A percentile compares a stretch with the other conserved stretches of the same genome.
These are phyloP conservation scores for Penicillium sp. DNA, from an alignment of 2,329 filamentous ascomycete species.

Conservation along the genomic window DNA sequence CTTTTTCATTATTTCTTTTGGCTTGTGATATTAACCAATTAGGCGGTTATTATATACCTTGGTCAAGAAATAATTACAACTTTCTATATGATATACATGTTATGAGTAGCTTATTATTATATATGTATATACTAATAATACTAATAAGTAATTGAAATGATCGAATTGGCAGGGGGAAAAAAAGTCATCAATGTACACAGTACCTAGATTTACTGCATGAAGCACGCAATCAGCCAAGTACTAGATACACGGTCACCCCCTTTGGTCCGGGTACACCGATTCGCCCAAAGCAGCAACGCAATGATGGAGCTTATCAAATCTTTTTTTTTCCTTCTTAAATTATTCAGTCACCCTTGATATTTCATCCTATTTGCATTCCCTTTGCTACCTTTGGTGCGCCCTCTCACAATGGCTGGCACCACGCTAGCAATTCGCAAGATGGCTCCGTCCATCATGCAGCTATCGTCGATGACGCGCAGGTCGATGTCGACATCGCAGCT, in stretches of 20 bases:
- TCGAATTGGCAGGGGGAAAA: background rate
- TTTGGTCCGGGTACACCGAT: conserved; percentile 33
- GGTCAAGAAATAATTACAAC: background rate
- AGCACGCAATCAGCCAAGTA: conserved; percentile 10
- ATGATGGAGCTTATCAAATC: conserved; percentile 20
- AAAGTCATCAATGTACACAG: background rate
- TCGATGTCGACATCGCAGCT: conserved; percentile 34
- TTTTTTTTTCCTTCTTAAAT: conserved; percentile 16
- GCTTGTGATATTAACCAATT: conserved; percentile 3
- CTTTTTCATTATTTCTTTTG: background rate
- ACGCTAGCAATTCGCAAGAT: conserved; percentile 36
- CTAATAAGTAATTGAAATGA: background rate
- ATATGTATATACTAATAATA: background rate
- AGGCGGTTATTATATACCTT: background rate
- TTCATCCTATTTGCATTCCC: conserved; percentile 11
- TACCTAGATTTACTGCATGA: background rate
- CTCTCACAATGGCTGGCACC: conserved; percentile 37
- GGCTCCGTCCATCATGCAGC: conserved; percentile 33
- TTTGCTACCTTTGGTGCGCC: conserved; percentile 24
- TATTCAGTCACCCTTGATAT: conserved; percentile 9
- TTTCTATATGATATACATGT: background rate
- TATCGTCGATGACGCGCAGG: conserved; percentile 40
- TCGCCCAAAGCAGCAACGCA: conserved; percentile 37
- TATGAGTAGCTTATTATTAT: background rate
- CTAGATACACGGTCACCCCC: conserved; percentile 4